Evolutionary conservation across 306 rosid genomes (phyloP).

Genomic region (Quillaja saponaria): DNA sequence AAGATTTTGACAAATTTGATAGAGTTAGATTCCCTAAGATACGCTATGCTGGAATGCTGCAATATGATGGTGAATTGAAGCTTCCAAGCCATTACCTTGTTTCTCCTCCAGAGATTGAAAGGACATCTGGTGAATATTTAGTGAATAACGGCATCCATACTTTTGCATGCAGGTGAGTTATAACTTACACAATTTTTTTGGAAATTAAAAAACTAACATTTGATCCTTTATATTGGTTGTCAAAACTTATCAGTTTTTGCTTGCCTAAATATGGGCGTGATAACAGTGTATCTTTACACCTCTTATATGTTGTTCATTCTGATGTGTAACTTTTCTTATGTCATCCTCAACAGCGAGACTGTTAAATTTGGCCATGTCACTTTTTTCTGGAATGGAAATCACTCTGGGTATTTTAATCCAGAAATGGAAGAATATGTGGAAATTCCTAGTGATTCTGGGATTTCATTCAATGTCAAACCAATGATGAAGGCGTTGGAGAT

Average conservation of each 20-base stretch:
- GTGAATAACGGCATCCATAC: slow-evolving; percentile 80
- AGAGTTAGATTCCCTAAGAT: slow-evolving; percentile 86
- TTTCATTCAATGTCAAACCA: slow-evolving; percentile 86
- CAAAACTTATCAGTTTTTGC: not conserved
- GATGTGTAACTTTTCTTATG: not conserved
- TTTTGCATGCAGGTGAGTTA: slow-evolving; percentile 92
- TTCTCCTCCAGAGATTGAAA: slow-evolving; percentile 90
- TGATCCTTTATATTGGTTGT: slow-evolving; percentile 20
- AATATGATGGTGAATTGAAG: slow-evolving; percentile 97
- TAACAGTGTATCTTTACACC: not conserved
- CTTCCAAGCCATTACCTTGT: slow-evolving; percentile 91
- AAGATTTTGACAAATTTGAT: slow-evolving; percentile 84
- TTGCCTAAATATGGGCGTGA: not conserved
- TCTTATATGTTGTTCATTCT: not conserved
- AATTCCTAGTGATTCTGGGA: slow-evolving; percentile 91
- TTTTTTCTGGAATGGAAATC: slow-evolving; percentile 98
- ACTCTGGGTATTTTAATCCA: slow-evolving; percentile 78
- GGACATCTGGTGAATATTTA: slow-evolving; percentile 98
- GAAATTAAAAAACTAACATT: no score
- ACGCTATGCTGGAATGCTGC: slow-evolving; percentile 95
- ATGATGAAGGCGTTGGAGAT: slow-evolving; percentile 90
- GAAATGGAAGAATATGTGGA: slow-evolving; percentile 85
- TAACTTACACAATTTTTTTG: no score
- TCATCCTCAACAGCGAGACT: slow-evolving; percentile 68
- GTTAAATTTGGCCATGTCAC: slow-evolving; percentile 99